Conservation (phyloP, 1,139 yeast species). For the Yamadazyma diddensiae region DNA sequence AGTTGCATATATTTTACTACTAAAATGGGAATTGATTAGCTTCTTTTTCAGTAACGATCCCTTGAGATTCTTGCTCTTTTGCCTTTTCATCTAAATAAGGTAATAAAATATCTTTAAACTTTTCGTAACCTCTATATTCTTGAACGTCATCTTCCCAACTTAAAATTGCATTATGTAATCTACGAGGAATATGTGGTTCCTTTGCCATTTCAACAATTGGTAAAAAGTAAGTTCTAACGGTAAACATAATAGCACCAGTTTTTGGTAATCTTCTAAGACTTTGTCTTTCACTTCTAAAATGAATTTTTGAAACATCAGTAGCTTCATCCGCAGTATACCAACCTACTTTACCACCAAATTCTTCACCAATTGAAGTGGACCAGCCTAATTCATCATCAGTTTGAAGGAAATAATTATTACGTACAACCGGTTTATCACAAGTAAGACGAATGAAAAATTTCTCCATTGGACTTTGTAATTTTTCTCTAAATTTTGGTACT, state of each 20-base stretch:
- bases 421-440: conserved; percentile 55
- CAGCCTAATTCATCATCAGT: conserved; percentile 62
- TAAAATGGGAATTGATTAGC: conserved; percentile 1
- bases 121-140: conserved; percentile 56
- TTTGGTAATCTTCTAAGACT: conserved; percentile 64
- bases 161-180: conserved; percentile 54
- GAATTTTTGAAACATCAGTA: conserved; percentile 39
- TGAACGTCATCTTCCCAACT: conserved; percentile 61
- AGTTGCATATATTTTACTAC: neutral
- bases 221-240: conserved; percentile 60
- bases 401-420: conserved; percentile 66
- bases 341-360: conserved; percentile 47
- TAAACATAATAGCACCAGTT: conserved; percentile 57
- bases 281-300: conserved; percentile 67
- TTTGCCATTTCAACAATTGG: conserved; percentile 51
- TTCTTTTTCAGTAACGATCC: conserved; percentile 16
- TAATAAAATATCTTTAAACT: conserved; percentile 49
- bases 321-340: conserved; percentile 61
- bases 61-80: conserved; percentile 47
- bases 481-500: conserved; percentile 60
- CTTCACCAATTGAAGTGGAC: conserved; percentile 63
- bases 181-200: conserved; percentile 60
- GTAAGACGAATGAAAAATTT: conserved; percentile 56
- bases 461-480: conserved; percentile 62
- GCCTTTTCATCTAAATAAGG: conserved; percentile 55